A percentile compares a stretch with the other conserved stretches of the same genome.
phyloP scores from a whole-genome alignment of 83 land plant species.

The Picea mariana region DNA sequence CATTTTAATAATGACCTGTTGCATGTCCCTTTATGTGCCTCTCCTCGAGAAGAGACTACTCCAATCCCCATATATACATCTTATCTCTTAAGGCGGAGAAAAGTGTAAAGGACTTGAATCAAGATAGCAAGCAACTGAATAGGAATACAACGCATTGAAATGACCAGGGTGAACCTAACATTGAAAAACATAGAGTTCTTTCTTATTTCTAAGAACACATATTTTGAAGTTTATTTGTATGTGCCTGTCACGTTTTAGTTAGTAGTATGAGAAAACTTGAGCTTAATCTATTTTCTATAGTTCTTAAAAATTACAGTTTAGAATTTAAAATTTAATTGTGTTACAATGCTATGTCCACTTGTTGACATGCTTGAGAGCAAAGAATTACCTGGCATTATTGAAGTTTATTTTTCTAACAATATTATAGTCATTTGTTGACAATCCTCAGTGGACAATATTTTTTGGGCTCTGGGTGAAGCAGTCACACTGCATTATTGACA shows the following conservation, averaged over 20 bases:
- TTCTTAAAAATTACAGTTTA: neutral
- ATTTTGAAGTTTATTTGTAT: neutral
- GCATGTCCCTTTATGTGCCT: too few relatives aligned
- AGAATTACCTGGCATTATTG: neutral
- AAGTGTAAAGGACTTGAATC: neutral
- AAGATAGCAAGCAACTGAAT: neutral
- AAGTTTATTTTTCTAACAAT: neutral
- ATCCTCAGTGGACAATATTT: neutral
- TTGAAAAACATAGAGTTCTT: neutral
- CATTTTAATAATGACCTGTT: too few relatives aligned
- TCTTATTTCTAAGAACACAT: neutral
- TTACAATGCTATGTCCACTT: neutral
- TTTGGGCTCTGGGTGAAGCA: neutral
- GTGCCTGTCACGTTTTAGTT: neutral
- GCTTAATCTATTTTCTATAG: neutral
- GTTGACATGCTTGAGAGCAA: neutral
- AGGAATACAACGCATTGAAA: neutral
- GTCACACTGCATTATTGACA: neutral
- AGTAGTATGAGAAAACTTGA: neutral
- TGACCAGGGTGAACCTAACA: neutral
- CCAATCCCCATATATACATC: too few relatives aligned
- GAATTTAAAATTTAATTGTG: too few relatives aligned
- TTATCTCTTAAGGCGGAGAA: too few relatives aligned
- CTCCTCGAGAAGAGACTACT: too few relatives aligned
- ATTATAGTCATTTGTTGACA: neutral